phyloP scores from a whole-genome alignment of 176 grass and related monocot species.

The Pontederia paniculata region DNA sequence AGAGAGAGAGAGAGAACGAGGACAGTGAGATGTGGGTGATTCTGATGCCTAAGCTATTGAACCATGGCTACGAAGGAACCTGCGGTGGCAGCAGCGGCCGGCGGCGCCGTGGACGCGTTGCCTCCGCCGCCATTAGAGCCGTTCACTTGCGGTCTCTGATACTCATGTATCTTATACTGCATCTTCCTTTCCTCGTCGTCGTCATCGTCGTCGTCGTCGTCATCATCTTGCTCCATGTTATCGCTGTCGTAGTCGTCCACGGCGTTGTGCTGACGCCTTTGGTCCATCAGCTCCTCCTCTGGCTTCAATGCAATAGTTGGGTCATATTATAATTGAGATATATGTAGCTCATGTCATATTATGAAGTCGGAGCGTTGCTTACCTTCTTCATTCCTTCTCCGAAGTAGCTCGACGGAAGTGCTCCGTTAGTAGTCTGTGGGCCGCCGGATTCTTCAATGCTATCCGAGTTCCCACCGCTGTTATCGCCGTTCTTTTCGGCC shows the following conservation, averaged over 20 bases:
- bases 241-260: conserved; percentile 54
- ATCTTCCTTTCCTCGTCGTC: conserved; percentile 45
- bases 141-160: conserved; percentile 39
- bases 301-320: conserved; percentile 66
- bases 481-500: conserved; percentile 17
- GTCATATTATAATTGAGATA: conserved; percentile 52
- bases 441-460: conserved; percentile 22
- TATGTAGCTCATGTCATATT: conserved; percentile 12
- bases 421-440: conserved; percentile 45
- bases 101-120: conserved; percentile 30
- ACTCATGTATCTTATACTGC: conserved; percentile 93
- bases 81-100: conserved; percentile 16
- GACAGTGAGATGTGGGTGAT: conserved; percentile 14
- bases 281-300: conserved; percentile 73
- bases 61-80: conserved; percentile 97
- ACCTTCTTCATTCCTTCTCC: conserved; percentile 58
- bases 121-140: conserved; percentile 12
- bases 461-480: conserved; percentile 7
- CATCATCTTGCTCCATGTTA: conserved; percentile 52
- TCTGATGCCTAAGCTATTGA: conserved; percentile 31
- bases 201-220: conserved; percentile 38
- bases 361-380: conserved; percentile 10
- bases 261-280: conserved; percentile 29
- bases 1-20: conserved; percentile 21
- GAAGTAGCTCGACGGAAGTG: conserved; percentile 25